phyloP scores from a whole-genome alignment of 2,329 filamentous ascomycete genomes.

The Nothomitra cinnamomea region DNA sequence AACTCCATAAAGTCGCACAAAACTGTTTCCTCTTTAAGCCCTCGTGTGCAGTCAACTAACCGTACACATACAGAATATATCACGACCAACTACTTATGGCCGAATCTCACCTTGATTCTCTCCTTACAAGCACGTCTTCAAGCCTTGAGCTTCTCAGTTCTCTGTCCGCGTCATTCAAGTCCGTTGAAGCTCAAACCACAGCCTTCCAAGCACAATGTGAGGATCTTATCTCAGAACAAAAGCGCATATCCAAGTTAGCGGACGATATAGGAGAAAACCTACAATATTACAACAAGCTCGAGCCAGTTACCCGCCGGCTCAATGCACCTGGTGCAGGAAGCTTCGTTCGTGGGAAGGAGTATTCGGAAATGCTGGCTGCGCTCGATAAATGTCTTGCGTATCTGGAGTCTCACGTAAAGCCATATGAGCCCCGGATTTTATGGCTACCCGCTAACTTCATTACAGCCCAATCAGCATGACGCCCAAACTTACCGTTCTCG shows the following conservation, averaged over 20 bases:
- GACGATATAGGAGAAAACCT: constrained; percentile 76
- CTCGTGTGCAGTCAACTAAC: background rate
- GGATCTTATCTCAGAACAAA: constrained; percentile 67
- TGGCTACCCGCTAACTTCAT: constrained; percentile 13
- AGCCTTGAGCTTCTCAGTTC: constrained; percentile 61
- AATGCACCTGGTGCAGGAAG: constrained; percentile 84
- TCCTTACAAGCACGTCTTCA: constrained; percentile 60
- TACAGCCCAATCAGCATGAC: constrained; percentile 65
- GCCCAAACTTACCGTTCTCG: constrained; percentile 74
- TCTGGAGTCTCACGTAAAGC: constrained; percentile 65
- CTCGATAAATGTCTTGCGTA: constrained; percentile 85
- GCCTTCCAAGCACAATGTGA: constrained; percentile 88
- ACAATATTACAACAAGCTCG: constrained; percentile 88
- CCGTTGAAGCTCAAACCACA: constrained; percentile 81
- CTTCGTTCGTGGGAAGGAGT: constrained; percentile 67
- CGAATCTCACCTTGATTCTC: constrained; percentile 61
- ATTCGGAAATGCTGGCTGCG: constrained; percentile 73
- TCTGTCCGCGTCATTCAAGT: constrained; percentile 70
- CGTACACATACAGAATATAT: constrained; percentile 39
- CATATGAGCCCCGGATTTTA: background rate
- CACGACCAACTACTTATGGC: constrained; percentile 66
- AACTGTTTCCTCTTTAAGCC: background rate
- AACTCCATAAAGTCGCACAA: background rate
- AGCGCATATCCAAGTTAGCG: constrained; percentile 58
- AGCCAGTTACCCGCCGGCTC: constrained; percentile 73